phyloP scores from a whole-genome alignment of 495 filamentous ascomycete species.

The Xylaria grammica region DNA sequence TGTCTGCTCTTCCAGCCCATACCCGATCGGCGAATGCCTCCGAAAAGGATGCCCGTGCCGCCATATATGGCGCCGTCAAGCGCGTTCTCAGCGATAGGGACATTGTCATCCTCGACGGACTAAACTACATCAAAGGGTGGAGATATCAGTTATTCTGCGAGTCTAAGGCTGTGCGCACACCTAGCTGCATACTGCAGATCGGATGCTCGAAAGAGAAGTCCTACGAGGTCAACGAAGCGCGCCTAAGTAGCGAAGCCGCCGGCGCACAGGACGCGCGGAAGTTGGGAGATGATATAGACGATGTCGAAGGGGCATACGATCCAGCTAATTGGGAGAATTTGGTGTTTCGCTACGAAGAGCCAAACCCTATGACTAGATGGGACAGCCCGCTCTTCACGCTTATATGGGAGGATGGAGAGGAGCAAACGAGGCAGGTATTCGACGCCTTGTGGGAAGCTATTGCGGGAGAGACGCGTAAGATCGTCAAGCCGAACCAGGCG shows the following conservation, averaged over 20 bases:
- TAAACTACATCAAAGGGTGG: constrained; percentile 99
- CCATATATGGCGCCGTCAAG: constrained; percentile 84
- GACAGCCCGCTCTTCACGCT: constrained; percentile 94
- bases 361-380: constrained; percentile 93
- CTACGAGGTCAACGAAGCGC: constrained; percentile 60
- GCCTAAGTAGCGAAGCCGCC: constrained; percentile 36
- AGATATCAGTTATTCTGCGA: constrained; percentile 96
- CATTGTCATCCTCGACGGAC: constrained; percentile 85
- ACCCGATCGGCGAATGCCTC: constrained; percentile 61
- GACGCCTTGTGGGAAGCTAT: constrained; percentile 79
- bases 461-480: constrained; percentile 61
- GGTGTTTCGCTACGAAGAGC: constrained; percentile 94
- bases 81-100: constrained; percentile 75
- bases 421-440: constrained; percentile 45
- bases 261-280: constrained; percentile 15
- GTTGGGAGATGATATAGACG: constrained; percentile 26
- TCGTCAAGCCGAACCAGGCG: constrained; percentile 77
- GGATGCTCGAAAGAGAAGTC: constrained; percentile 77
- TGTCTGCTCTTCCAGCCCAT: constrained; percentile 52
- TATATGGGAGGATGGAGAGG: constrained; percentile 74
- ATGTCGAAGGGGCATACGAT: constrained; percentile 63
- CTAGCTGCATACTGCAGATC: constrained; percentile 85
- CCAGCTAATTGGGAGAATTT: constrained; percentile 84
- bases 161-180: constrained; percentile 82
- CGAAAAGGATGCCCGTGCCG: constrained; percentile 92